Evolutionary conservation across 768 basidiomycete genomes (phyloP), one percentile per base, ranked within the genome.

Genomic region (Naganishia antarctica): DNA sequence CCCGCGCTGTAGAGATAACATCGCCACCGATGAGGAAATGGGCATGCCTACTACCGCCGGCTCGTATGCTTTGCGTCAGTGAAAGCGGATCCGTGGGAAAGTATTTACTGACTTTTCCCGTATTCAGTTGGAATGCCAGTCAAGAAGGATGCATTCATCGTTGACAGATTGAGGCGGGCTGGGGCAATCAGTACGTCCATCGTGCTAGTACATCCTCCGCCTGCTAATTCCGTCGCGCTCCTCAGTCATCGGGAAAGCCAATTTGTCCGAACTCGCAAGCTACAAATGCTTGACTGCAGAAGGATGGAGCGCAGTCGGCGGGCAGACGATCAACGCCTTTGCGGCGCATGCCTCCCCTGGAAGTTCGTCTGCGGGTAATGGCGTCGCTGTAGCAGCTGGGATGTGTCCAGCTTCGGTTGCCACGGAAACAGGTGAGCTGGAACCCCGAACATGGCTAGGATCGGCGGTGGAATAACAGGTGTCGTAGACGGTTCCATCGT

Each of bases 41-140:
- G 73, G 73, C 4, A 69, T 75, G 73, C 65, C 66, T 26, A 75
- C 74, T 1, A 71, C 71, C 1, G 71, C 73, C 0, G 74, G 69
- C 0, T 66, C 68, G 18, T 45, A 58, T 1, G 61, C 68, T 11
- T 64, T 64, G 18, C 60, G 49, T 50, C 6, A 8, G 25, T 50
- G 7, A 8, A 11, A 8, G 11, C 21, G 11, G 21, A 9, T 6
- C 45, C 23, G 16, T 7, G 11, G 16, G 45, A 8, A 8, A 46
- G 8, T 8, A 16, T 7, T 9, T 8, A n/a, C 45, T 46, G 45
- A 40, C 16, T 8, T 7, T 16, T 31, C 29, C 12, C 28, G n/a
- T n/a, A n/a, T n/a, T n/a, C n/a, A 50, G 49, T 62, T 13, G 47
- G 47, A 2, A 49, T 62, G 61, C 61, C 61, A 7, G 61, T 62